Base-by-base conservation (phyloP, 257 asterid genomes). In the Rehmannia glutinosa region DNA sequence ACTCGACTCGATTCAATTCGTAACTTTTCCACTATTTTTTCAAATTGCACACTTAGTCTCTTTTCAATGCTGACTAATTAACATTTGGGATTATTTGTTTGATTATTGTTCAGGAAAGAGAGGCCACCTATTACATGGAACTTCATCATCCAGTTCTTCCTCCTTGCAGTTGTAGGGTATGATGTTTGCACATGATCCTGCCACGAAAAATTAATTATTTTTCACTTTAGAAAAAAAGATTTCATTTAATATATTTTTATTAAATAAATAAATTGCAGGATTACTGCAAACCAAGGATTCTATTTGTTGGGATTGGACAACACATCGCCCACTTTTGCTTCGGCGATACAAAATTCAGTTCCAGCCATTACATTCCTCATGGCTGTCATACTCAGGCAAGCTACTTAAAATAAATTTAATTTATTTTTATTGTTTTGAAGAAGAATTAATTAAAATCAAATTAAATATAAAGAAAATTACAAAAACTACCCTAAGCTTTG, bases 251-350 rank as follows among this genome's bases (percentile, higher is more conserved):
- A n/a, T 17, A 46, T 15, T 45, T 45, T n/a, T 1, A 20, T 9
- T 13, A 0, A 32, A 0, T 32, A 3, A 32, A 32, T 32, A 6
- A 36, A 16, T 54, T 23, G 25, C 84, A 92, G 98, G 59, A 93
- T 93, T 23, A 93, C 99, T 4, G 99, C 99, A 75, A 93, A 93
- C 38, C 99, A 93, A 73, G 96, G 94, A 46, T 93, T 93, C 69
- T 93, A 93, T 83, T 78, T 93, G 84, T 63, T 93, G 90, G 99
- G 99, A n/a, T 73, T 93, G 82, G 99, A 93, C 71, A 72, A 90
- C 74, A 93, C 99, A 19, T 90, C 99, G 0, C 99, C 99, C 1
- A 93, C 99, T 5, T 93, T 93, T 75, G 99, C 99, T 15, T 93
- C 99, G 0, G 99, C 99, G 6, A 89, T 93, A 19, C 99, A 93